Conservation (phyloP, 495 filamentous ascomycete species). For the Lasiosphaeria miniovina region DNA sequence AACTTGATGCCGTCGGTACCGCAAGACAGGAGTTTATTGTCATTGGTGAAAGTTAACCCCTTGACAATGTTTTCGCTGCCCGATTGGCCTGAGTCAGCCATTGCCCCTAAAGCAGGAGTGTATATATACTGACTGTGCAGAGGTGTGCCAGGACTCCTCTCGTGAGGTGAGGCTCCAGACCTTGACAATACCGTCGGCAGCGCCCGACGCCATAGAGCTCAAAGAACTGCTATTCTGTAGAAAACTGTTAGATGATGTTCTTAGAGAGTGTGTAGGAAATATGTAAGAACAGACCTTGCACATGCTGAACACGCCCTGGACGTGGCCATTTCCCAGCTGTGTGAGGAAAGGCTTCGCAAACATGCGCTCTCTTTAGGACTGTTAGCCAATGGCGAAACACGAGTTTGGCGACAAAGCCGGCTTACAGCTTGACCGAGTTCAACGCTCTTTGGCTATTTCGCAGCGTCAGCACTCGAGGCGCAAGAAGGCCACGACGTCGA, state of each 20-base stretch:
- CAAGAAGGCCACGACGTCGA: neutral
- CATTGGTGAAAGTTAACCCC: constrained; percentile 80
- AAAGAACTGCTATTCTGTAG: constrained; percentile 63
- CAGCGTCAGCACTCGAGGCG: constrained; percentile 5
- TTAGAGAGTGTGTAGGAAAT: neutral
- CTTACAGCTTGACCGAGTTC: constrained; percentile 80
- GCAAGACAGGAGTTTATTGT: constrained; percentile 84
- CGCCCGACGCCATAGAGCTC: constrained; percentile 71
- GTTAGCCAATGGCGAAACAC: constrained; percentile 2
- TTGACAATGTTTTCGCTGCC: constrained; percentile 72
- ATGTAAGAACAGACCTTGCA: constrained; percentile 43
- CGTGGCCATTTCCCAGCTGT: constrained; percentile 85
- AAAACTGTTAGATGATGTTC: neutral
- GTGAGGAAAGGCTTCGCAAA: constrained; percentile 90
- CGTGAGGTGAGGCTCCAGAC: constrained; percentile 84
- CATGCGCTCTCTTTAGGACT: constrained; percentile 64
- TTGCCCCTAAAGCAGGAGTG: neutral
- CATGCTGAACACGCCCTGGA: constrained; percentile 83
- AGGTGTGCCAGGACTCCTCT: constrained; percentile 75
- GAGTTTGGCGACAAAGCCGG: neutral
- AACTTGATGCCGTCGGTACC: constrained; percentile 86
- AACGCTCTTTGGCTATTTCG: constrained; percentile 28
- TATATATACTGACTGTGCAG: constrained; percentile 56
- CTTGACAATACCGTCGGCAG: constrained; percentile 85
- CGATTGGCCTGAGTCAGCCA: neutral